Evolutionary conservation across 106 monocot genomes (phyloP).

Genomic region (Acorus calamus): DNA sequence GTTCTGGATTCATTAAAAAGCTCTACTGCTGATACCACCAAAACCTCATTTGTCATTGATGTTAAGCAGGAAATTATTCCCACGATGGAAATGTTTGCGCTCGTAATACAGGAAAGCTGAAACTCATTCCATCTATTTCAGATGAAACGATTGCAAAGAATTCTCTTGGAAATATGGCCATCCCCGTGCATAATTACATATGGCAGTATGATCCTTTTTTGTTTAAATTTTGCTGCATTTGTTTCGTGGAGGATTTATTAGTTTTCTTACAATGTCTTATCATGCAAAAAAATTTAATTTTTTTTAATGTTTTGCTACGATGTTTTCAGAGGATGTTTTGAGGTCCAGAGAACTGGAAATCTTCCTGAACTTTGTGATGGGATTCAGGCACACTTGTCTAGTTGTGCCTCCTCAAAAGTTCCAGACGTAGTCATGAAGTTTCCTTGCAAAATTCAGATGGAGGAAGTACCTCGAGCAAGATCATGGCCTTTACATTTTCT

Average conservation of each 20-base stretch:
- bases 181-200: constrained; percentile 61
- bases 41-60: constrained; percentile 7
- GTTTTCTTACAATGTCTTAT: neutral
- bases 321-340: constrained; percentile 60
- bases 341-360: constrained; percentile 33
- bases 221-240: neutral
- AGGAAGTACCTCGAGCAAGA: constrained; percentile 35
- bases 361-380: constrained; percentile 33
- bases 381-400: constrained; percentile 83
- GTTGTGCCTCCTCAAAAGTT: constrained; percentile 58
- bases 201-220: constrained; percentile 67
- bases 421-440: constrained; percentile 44
- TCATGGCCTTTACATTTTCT: constrained; percentile 60
- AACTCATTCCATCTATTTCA: constrained; percentile 7
- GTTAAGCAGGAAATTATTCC: constrained; percentile 5
- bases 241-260: neutral
- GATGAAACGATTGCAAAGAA: constrained; percentile 15
- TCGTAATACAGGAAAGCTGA: constrained; percentile 1
- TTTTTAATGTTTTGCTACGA: constrained; percentile 4
- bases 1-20: constrained; percentile 8
- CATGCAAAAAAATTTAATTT: neutral
- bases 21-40: constrained; percentile 5
- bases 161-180: neutral
- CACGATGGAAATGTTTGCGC: constrained; percentile 5
- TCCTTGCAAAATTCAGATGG: constrained; percentile 46